These are phyloP conservation scores for Salix suchowensis DNA, from an alignment of 345 rosid genomes.

Conservation along the genomic window DNA sequence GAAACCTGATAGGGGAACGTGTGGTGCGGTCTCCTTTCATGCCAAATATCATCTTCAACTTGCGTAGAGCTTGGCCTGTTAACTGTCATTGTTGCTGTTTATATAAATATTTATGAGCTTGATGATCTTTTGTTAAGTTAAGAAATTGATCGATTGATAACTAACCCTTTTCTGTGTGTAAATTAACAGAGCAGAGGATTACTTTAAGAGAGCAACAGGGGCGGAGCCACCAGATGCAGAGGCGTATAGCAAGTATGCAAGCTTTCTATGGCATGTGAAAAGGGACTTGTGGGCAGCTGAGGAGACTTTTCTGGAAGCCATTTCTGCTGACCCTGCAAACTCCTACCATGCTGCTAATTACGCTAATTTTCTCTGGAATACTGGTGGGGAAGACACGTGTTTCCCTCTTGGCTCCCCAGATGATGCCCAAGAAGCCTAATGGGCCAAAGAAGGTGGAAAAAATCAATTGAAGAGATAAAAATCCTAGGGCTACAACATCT, in stretches of 20 bases:
- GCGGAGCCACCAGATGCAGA: conserved; percentile 74
- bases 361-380: conserved; percentile 93
- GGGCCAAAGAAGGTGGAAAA: background rate
- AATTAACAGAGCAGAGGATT: conserved; percentile 70
- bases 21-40: conserved; percentile 17
- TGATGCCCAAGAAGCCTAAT: conserved; percentile 14
- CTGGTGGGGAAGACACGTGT: conserved; percentile 92
- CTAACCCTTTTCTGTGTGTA: background rate
- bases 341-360: conserved; percentile 67
- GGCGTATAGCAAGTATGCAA: conserved; percentile 73
- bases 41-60: conserved; percentile 2
- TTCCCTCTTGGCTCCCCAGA: conserved; percentile 55
- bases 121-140: background rate
- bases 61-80: background rate
- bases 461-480: too few species aligned
- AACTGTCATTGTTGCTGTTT: background rate
- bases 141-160: too few species aligned
- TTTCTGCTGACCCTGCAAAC: conserved; percentile 68
- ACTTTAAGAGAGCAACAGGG: conserved; percentile 60
- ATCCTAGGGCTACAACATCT: background rate
- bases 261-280: conserved; percentile 71
- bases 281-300: conserved; percentile 94
- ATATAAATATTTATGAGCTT: background rate
- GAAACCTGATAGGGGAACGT: conserved; percentile 5
- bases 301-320: conserved; percentile 83